phyloP scores from a whole-genome alignment of 306 rosid species.

The Cajanus cajan region DNA sequence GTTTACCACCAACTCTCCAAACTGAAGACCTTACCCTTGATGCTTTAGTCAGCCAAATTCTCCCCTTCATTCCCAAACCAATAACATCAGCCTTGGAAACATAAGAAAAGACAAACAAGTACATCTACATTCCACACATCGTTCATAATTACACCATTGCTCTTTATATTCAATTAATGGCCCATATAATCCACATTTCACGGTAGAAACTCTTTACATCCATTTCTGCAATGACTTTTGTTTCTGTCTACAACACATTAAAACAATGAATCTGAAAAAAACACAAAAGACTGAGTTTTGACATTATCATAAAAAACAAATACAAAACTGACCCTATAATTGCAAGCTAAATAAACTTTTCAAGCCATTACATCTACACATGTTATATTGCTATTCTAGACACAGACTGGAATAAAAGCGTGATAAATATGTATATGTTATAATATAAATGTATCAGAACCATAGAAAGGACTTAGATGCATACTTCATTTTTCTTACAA shows the following conservation, averaged over 20 bases:
- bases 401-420: background rate
- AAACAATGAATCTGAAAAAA: conserved; percentile 8
- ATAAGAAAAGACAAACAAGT: conserved; percentile 2
- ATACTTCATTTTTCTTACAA: background rate
- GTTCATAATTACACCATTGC: conserved; percentile 15
- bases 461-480: background rate
- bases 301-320: background rate
- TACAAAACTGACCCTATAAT: background rate
- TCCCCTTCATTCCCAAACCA: conserved; percentile 60
- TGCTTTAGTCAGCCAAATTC: conserved; percentile 83
- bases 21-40: conserved; percentile 80
- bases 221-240: background rate
- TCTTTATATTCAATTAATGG: conserved; percentile 9
- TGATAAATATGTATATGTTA: background rate
- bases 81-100: conserved; percentile 25
- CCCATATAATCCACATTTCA: conserved; percentile 26
- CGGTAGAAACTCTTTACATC: background rate
- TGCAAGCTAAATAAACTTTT: background rate
- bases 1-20: conserved; percentile 90
- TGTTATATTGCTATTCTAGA: background rate
- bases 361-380: background rate
- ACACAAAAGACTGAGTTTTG: background rate
- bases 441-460: background rate
- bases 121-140: conserved; percentile 21
- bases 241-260: background rate